Evolutionary conservation across 164 flowering plant species (phyloP), one percentile per base, ranked within the genome.

Genomic region (Dillenia suffruticosa): DNA sequence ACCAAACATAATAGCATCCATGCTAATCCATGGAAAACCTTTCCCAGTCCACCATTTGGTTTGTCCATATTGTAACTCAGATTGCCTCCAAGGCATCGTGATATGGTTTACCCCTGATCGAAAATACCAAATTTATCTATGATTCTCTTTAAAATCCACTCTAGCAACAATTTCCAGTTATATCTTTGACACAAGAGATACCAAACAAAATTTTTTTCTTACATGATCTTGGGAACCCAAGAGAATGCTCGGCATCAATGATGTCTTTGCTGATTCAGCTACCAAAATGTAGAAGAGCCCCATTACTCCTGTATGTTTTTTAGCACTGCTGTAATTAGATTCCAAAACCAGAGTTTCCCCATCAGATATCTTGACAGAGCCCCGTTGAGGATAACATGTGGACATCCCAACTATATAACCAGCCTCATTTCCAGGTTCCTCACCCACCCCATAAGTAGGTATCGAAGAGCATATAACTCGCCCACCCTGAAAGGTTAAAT

Each of bases 361-460:
- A 50, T 80, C 69, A 15, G 67, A 47, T 43, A 88, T 76, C 66
- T 76, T 75, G 65, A 84, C 71, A 7, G 94, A 74, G 13, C 90
- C 90, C 9, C 91, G 88, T 54, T 77, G 49, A 48, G 98, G 98
- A 70, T 88, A 89, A 70, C 96, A 92, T 0, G 91, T 78, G 8
- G 95, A 79, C 96, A 92, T 92, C 63, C 97, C 97, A 14, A 87
- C 90, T 51, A 92, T 81, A 63, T 87, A 92, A 52, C 88, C 95
- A 65, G 74, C 79, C 63, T 89, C 96, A 56, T 92, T 75, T 58
- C 96, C 96, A 17, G 79, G 76, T 69, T 86, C 84, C 12, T 66
- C 63, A 19, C 98, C 96, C 16, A 77, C 55, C 54, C 98, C 98
- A 64, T 90, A 92, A 49, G 63, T 60, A 53, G 96, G 90, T 16